Conservation (phyloP, 2,329 filamentous ascomycete genomes). For the Niveomyces coronatus region DNA sequence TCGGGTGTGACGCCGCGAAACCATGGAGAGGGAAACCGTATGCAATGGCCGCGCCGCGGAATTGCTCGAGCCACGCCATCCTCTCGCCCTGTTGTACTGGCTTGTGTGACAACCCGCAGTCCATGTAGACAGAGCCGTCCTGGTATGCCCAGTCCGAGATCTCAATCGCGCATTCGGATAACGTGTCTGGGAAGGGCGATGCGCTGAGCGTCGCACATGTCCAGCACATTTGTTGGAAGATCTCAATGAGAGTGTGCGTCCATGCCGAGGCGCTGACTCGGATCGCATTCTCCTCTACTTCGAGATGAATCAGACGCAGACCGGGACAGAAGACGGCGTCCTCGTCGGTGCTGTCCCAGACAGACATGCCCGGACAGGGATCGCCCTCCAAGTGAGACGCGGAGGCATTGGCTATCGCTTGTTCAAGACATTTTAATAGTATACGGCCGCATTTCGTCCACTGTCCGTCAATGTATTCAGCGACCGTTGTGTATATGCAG, state of each 20-base stretch:
- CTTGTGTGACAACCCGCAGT: constrained; percentile 23
- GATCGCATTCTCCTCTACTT: constrained; percentile 23
- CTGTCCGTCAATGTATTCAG: constrained; percentile 21
- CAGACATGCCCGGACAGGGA: constrained; percentile 22
- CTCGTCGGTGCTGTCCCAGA: constrained; percentile 25
- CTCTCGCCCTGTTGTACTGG: constrained; percentile 19
- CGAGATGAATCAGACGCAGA: constrained; percentile 23
- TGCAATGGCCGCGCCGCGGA: constrained; percentile 22
- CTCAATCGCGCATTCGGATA: constrained; percentile 22
- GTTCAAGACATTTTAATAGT: constrained; percentile 21
- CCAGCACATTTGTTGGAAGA: constrained; percentile 29
- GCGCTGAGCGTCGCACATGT: constrained; percentile 24
- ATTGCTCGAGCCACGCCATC: constrained; percentile 19
- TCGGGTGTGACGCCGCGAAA: constrained; percentile 2
- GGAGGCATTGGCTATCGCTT: constrained; percentile 21
- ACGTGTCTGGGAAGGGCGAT: constrained; percentile 21
- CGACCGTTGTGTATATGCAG: constrained; percentile 23
- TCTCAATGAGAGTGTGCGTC: constrained; percentile 24
- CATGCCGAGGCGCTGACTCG: constrained; percentile 24
- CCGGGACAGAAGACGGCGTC: constrained; percentile 18
- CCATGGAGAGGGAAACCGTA: constrained; percentile 23
- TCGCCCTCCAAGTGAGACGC: constrained; percentile 16
- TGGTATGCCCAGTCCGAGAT: constrained; percentile 23
- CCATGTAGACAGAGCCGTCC: constrained; percentile 24
- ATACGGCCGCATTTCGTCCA: constrained; percentile 24